A percentile compares a stretch with the other conserved stretches of the same genome.
Evolutionary conservation across 371 early-diverging fungal species (phyloP).

Genomic region (Mortierella sp.): DNA sequence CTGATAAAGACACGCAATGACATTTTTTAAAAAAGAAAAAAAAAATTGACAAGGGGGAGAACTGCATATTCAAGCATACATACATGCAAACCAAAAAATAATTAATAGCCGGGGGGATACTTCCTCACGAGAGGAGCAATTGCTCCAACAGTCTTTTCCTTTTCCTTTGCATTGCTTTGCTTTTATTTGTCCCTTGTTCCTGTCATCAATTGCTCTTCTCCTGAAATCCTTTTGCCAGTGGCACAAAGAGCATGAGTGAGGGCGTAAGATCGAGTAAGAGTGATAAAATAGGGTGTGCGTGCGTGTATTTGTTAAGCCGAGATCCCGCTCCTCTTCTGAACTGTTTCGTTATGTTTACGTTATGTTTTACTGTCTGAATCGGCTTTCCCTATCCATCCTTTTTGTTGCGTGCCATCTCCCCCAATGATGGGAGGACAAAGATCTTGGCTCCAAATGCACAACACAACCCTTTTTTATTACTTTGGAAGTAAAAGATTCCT

Average conservation of each 20-base stretch:
- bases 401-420: not conserved
- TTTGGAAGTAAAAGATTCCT: not conserved
- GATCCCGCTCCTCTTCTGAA: not conserved
- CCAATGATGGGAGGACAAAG: not conserved
- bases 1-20: too few relatives aligned
- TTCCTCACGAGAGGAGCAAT: too few relatives aligned
- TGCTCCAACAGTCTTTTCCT: not conserved
- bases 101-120: not conserved
- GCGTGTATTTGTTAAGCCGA: not conserved
- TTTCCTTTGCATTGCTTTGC: not conserved
- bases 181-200: not conserved
- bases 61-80: not conserved
- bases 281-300: not conserved
- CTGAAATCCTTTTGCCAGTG: not conserved
- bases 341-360: not conserved
- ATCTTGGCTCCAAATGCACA: not conserved
- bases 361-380: not conserved
- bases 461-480: not conserved
- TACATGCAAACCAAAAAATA: not conserved
- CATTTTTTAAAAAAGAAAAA: not conserved
- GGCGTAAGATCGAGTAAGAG: not conserved
- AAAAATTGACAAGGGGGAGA: not conserved
- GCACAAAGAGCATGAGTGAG: not conserved
- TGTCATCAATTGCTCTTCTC: conserved; percentile 4
- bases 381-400: conserved; percentile 15